These are phyloP conservation scores for Pogostemon cablin DNA, from an alignment of 257 asterid species.

Conservation along the genomic window DNA sequence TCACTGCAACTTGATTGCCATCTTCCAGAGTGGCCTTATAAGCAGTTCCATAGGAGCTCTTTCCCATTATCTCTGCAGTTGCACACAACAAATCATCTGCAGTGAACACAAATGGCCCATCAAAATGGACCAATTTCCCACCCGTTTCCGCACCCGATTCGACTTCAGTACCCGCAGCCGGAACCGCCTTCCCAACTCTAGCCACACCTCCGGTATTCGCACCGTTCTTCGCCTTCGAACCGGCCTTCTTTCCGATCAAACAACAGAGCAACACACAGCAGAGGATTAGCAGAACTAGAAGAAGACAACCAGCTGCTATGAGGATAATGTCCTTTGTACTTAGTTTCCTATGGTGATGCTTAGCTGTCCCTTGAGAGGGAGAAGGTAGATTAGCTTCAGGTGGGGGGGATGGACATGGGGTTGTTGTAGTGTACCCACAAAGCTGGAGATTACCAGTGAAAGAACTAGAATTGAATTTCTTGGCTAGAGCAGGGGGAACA, in stretches of 20 bases:
- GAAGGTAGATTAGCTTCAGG: conserved; percentile 43
- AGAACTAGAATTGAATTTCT: conserved; percentile 71
- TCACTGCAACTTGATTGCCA: conserved; percentile 76
- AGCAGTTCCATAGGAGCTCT: conserved; percentile 80
- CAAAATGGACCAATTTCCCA: conserved; percentile 94
- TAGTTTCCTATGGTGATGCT: conserved; percentile 37
- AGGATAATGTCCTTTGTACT: conserved; percentile 55
- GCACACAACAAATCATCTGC: conserved; percentile 92
- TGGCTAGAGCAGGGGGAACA: conserved; percentile 65
- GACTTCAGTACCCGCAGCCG: conserved; percentile 44
- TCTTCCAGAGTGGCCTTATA: conserved; percentile 94
- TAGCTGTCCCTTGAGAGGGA: conserved; percentile 35
- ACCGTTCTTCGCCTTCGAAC: conserved; percentile 35
- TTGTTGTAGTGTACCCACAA: conserved; percentile 69
- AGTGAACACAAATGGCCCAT: conserved; percentile 83
- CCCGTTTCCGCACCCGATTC: conserved; percentile 65
- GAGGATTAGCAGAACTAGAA: conserved; percentile 29
- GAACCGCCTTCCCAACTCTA: conserved; percentile 39
- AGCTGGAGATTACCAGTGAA: conserved; percentile 75
- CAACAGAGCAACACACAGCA: conserved; percentile 55
- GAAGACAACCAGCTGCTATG: conserved; percentile 47
- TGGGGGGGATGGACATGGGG: conserved; percentile 60
- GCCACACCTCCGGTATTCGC: conserved; percentile 21
- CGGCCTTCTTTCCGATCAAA: conserved; percentile 43
- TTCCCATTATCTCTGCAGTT: conserved; percentile 96